Evolutionary conservation across 1,284 basidiomycete species (phyloP), one percentile per base, ranked within the genome.

Genomic region (Trichosporon sp.): DNA sequence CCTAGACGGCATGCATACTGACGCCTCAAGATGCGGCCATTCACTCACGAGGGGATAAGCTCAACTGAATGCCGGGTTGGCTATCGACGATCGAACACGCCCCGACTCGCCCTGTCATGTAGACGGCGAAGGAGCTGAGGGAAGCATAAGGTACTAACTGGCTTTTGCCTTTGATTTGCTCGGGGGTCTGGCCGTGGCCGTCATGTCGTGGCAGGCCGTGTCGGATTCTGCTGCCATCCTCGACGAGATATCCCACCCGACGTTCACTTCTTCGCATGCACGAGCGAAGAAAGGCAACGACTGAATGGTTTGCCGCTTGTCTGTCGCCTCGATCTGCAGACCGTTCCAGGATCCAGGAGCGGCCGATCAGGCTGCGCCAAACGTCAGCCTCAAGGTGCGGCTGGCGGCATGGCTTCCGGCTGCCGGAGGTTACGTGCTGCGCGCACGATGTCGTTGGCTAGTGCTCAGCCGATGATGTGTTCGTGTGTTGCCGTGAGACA

Each of bases 21-120:
- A 32, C 32, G 32, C 59, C 31, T 63, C 32, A 3, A 63, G 59
- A 32, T n/a, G 31, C 4, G 7, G 6, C 31, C 31, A 35, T 63
- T 35, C 59, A 35, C 31, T 35, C 7, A 32, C 59, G 32, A 63
- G n/a, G 59, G 12, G 37, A 26, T 63, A 63, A 63, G 59, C 59
- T 35, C 59, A 63, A 63, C 59, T 63, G 5, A 63, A 63, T 63
- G 16, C 59, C 59, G 59, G 32, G 16, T 63, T 63, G 59, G 59
- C 59, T 63, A n/a, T 63, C 59, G 31, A 63, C 59, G 31, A 63
- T 63, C 59, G 59, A 35, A 32, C 59, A 14, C 59, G 59, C 12
- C 35, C 31, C 32, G 4, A 19, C 51, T 54, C 51, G 7, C 51
- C 19, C n/a, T 4, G 14, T 54, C 51, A 54, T 54, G 51, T 26